Percentiles rank a stretch among this genome's conserved stretches.
phyloP scores from a whole-genome alignment of 2,329 filamentous ascomycete species.

The Trichoderma gracile region DNA sequence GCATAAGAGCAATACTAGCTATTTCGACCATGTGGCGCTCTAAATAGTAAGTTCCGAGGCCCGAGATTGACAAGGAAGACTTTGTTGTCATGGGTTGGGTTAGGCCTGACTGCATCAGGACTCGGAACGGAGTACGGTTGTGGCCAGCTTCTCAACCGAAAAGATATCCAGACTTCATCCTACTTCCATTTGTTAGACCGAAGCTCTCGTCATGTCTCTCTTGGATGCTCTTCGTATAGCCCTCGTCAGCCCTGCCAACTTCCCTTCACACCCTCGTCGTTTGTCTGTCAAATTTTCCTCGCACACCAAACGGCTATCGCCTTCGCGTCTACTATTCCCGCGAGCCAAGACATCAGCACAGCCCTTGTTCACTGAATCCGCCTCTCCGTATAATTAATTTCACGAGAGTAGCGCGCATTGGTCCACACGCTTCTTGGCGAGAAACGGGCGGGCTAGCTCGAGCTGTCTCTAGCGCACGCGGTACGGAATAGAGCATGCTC shows the following conservation, averaged over 20 bases:
- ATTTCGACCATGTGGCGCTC: too few species aligned
- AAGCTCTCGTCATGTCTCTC: too few species aligned
- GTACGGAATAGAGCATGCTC: background rate
- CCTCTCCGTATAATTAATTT: conserved; percentile 23
- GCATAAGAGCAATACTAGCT: too few species aligned
- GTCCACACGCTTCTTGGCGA: background rate
- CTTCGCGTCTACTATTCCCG: background rate
- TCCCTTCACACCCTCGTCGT: background rate
- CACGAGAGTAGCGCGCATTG: conserved; percentile 5
- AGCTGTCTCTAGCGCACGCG: conserved; percentile 6
- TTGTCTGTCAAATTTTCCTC: background rate
- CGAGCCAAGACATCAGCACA: background rate
- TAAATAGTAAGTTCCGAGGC: too few species aligned
- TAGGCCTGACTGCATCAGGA: too few species aligned
- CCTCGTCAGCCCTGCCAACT: background rate
- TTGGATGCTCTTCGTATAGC: too few species aligned
- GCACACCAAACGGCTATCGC: background rate
- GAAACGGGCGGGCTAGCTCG: background rate
- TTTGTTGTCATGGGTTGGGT: too few species aligned
- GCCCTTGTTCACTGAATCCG: background rate
- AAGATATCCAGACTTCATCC: background rate
- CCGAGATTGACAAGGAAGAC: too few species aligned
- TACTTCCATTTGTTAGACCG: background rate
- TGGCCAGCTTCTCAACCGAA: background rate
- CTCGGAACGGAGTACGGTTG: too few species aligned